Evolutionary conservation across 164 flowering plant species (phyloP), one percentile per base, ranked within the genome.

Genomic region (Chloranthus sessilifolius): DNA sequence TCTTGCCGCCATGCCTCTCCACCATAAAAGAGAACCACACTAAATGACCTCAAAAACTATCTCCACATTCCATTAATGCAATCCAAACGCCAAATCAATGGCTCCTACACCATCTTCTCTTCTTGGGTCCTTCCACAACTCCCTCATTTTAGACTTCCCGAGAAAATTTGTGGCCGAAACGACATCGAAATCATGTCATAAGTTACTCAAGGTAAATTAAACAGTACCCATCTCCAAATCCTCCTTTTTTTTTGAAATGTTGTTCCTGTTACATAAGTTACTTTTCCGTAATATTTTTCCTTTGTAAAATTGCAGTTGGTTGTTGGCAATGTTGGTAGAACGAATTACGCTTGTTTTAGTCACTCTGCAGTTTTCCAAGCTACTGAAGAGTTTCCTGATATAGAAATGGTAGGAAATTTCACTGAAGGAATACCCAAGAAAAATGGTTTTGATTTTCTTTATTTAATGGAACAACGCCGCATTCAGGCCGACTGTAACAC

Each of bases 381-480:
- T 35, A 9, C 24, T 12, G 69, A 43, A 43, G 59, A 58, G 24
- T 52, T 47, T 4, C 53, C 29, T 17, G 55, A 51, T 26, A 41
- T 43, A 7, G 66, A 58, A 58, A 56, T 19, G 30, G 45, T 27
- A 8, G 52, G 50, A 17, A 47, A 33, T 40, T 41, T 21, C 26
- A 15, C 19, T 3, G 48, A 53, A 36, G 29, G 37, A 55, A 15
- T 15, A 12, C 38, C 20, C 21, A 34, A 9, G 44, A 48, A 47
- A 35, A 50, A 48, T 41, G 63, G 63, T 8, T 53, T 62, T 49
- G 39, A 52, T 43, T 48, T 62, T 45, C 56, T 62, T 8, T 24
- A 42, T 21, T 25, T 50, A 17, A 62, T 67, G 63, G 67, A 67
- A 50, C 53, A 54, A 21, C 60, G 52, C 3, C 63, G 71, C n/a